Evolutionary conservation across 768 basidiomycete genomes (phyloP).

Genomic region (Saitozyma sp.): DNA sequence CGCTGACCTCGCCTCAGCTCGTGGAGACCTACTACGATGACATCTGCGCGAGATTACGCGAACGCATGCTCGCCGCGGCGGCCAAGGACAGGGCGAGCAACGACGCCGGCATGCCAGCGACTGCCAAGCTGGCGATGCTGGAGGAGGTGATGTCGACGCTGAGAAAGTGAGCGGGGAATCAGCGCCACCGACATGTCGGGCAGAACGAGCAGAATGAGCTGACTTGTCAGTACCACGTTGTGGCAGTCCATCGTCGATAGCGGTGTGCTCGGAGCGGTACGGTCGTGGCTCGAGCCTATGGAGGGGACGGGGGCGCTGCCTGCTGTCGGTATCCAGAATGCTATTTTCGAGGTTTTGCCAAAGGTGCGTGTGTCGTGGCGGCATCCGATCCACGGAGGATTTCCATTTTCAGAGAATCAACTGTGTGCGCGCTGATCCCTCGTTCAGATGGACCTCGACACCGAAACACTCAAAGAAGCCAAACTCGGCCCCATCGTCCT

Average conservation of each 20-base stretch:
- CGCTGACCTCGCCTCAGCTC: constrained; percentile 27
- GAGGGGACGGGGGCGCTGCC: constrained; percentile 82
- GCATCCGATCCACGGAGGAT: not conserved
- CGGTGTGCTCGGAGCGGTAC: constrained; percentile 77
- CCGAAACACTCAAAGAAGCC: constrained; percentile 83
- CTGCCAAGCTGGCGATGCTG: constrained; percentile 76
- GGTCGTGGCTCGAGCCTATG: constrained; percentile 89
- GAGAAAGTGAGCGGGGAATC: constrained; percentile 68
- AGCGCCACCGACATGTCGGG: not conserved
- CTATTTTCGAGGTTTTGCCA: constrained; percentile 76
- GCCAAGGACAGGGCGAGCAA: constrained; percentile 81
- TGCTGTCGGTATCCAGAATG: constrained; percentile 90
- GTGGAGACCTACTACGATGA: constrained; percentile 86
- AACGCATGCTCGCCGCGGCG: constrained; percentile 82
- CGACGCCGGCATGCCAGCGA: constrained; percentile 74
- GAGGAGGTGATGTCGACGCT: constrained; percentile 89
- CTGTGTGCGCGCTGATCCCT: constrained; percentile 4
- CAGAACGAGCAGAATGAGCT: not conserved
- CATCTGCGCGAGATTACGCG: constrained; percentile 82
- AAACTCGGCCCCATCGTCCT: constrained; percentile 83
- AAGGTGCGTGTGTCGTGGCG: constrained; percentile 54
- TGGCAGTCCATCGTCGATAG: constrained; percentile 93
- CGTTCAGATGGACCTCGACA: constrained; percentile 80
- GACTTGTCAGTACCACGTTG: constrained; percentile 65
- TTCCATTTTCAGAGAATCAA: too few relatives aligned